Evolutionary conservation across 148 eudicot species (phyloP).

Genomic region (Fagopyrum esculentum): DNA sequence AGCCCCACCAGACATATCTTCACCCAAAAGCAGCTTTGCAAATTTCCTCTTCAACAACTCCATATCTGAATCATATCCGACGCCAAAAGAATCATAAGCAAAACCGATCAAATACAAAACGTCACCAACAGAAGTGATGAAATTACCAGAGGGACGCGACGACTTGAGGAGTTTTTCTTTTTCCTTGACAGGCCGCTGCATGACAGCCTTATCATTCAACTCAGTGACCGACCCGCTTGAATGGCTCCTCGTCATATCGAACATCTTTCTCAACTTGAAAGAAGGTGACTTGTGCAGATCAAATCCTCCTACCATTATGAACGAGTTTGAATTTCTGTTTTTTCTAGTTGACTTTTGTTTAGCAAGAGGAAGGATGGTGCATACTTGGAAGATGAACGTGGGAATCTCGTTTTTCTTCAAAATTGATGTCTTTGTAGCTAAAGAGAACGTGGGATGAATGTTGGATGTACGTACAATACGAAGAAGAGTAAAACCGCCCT

Average conservation of each 20-base stretch:
- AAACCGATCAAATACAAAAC: neutral
- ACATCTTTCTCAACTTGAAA: constrained; percentile 27
- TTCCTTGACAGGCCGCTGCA: neutral
- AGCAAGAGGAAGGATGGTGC: neutral
- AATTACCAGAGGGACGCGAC: neutral
- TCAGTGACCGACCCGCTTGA: neutral
- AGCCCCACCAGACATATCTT: constrained; percentile 32
- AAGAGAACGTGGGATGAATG: constrained; percentile 4
- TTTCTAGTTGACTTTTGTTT: neutral
- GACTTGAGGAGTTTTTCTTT: neutral
- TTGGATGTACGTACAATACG: neutral
- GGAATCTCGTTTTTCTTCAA: neutral
- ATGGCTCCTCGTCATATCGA: constrained; percentile 12
- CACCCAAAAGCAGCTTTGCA: constrained; percentile 29
- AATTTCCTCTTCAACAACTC: constrained; percentile 27
- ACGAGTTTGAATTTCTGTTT: neutral
- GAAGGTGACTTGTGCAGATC: constrained; percentile 30
- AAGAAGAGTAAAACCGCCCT: neutral
- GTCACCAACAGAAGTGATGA: neutral
- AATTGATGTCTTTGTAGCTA: constrained; percentile 8
- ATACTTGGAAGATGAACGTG: neutral
- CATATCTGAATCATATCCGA: constrained; percentile 11
- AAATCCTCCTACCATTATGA: constrained; percentile 27
- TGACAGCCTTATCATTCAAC: neutral
- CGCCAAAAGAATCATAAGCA: neutral